Evolutionary conservation across 495 filamentous ascomycete genomes (phyloP), one percentile per base, ranked within the genome.

Genomic region (Terfezia boudieri): DNA sequence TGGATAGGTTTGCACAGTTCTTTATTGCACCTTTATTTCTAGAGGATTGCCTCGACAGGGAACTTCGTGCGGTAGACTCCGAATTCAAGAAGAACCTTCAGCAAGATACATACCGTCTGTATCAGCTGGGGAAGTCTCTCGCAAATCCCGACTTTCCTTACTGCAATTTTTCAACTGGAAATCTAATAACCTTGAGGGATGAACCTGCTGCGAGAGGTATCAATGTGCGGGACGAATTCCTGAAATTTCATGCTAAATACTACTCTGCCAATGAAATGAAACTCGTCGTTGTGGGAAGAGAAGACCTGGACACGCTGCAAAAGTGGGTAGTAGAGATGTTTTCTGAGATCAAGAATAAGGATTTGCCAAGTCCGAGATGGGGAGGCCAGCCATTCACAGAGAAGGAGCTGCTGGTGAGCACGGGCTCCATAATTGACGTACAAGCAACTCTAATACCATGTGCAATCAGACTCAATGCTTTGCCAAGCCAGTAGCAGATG

Each of bases 1-100:
- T 98, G 48, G 90, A 99, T 66, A 78, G 89, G 26, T 99, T 99
- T 67, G 86, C 92, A 37, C 90, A 99, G 68, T 99, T 99, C 68
- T 99, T 99, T 70, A 79, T 95, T 57, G 74, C 78, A 23, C 90
- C 90, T 0, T 76, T 99, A 22, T 99, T 96, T 67, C 74, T 95
- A 11, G 78, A 80, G 53, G 86, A 81, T 43, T 94, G 89, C 2
- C 66, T 99, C 43, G 90, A 99, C 59, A 79, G 90, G 35, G 90
- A 99, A 69, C 71, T 99, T 56, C 76, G 72, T 57, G 90, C 90
- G 17, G 90, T 99, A 17, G 90, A 99, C 68, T 96, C 90, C 0
- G 90, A 99, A 66, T 94, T 96, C 69, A 99, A 99, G 74, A 96
- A 99, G 73, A 99, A 99, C 59, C 75, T 99, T 23, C 90, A 99